phyloP scores from a whole-genome alignment of 2,329 filamentous ascomycete species.

The Lasiodiplodia hormozganensis region DNA sequence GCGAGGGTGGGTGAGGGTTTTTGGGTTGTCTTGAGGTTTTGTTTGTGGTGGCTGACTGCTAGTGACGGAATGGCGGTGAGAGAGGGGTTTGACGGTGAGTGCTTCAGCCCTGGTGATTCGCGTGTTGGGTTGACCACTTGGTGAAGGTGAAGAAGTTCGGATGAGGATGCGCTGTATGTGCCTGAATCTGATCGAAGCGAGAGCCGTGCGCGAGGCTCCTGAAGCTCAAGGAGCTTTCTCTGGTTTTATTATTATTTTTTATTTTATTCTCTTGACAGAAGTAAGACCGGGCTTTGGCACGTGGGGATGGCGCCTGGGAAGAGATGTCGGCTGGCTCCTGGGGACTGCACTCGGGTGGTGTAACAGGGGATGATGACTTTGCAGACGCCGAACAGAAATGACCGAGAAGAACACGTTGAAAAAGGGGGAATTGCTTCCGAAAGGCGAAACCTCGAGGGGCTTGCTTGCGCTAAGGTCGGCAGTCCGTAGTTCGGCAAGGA shows the following conservation, averaged over 20 bases:
- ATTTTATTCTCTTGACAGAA: neutral
- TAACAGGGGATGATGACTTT: neutral
- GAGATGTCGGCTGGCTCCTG: neutral
- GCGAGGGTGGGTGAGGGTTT: neutral
- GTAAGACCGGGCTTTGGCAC: slow-evolving; percentile 8
- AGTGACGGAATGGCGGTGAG: slow-evolving; percentile 14
- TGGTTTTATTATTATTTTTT: neutral
- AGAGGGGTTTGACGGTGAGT: slow-evolving; percentile 4
- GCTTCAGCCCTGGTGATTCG: neutral
- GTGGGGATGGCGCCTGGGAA: neutral
- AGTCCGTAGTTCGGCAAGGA: neutral
- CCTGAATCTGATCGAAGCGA: neutral
- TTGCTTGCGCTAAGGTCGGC: neutral
- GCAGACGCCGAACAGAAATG: neutral
- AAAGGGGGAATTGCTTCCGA: neutral
- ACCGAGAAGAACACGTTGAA: slow-evolving; percentile 19
- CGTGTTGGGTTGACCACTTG: neutral
- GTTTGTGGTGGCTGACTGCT: neutral
- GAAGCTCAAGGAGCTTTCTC: neutral
- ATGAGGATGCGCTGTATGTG: neutral
- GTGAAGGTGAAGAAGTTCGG: neutral
- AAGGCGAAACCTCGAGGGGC: neutral
- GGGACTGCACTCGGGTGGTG: neutral
- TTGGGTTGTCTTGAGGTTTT: neutral
- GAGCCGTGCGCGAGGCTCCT: slow-evolving; percentile 5